These are phyloP conservation scores for Dendrocalamus latiflorus DNA, from an alignment of 202 grass and related monocot genomes.

Conservation along the genomic window DNA sequence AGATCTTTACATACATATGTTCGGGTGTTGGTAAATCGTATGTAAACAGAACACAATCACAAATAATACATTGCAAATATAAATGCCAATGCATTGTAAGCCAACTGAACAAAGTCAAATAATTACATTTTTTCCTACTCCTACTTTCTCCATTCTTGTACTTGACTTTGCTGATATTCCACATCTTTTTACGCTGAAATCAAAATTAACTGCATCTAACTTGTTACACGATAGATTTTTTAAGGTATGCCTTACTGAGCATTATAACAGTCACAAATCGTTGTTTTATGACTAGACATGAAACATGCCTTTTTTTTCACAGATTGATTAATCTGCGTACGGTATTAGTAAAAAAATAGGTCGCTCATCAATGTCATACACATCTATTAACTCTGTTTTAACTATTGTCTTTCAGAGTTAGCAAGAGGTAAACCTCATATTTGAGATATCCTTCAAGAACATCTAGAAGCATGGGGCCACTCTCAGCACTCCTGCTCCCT, in stretches of 20 bases:
- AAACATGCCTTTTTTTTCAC: not conserved
- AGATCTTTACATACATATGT: not conserved
- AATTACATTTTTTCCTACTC: not conserved
- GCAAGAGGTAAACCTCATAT: conserved; percentile 74
- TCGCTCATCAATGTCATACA: not conserved
- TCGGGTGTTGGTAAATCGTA: not conserved
- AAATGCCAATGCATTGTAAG: not conserved
- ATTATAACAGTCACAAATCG: not conserved
- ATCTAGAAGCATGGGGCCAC: conserved; percentile 86
- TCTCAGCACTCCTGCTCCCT: conserved; percentile 70
- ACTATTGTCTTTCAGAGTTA: not conserved
- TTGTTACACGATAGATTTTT: not conserved
- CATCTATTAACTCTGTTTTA: not conserved
- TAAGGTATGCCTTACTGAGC: not conserved
- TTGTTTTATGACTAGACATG: not conserved
- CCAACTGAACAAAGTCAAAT: not conserved
- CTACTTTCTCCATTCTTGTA: not conserved
- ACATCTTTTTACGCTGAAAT: not conserved
- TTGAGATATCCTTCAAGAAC: conserved; percentile 96
- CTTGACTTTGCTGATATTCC: not conserved
- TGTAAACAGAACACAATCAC: not conserved
- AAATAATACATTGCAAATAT: not conserved
- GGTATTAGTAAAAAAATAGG: not conserved
- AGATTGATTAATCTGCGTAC: not conserved
- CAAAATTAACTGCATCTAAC: not conserved